Evolutionary conservation across 352 stramenopile genomes (phyloP), one percentile per base, ranked within the genome.

Genomic region (Pilasporangium apinafurcum): DNA sequence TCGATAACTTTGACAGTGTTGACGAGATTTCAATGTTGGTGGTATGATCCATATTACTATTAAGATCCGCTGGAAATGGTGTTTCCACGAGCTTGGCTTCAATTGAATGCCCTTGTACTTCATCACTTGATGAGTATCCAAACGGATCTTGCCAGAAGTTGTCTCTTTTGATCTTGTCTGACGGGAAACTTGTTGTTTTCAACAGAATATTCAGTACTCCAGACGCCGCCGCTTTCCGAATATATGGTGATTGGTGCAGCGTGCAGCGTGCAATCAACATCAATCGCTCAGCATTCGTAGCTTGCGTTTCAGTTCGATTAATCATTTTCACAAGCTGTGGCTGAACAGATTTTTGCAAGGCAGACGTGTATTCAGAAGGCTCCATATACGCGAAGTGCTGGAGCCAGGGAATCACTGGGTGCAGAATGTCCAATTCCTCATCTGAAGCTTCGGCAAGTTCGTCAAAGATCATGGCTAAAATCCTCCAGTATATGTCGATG

Each of bases 301-400:
- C 17, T 8, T 32, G 28, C 16, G 38, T 42, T 43, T 85, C 68
- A 10, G 78, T 14, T 48, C 46, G 54, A 51, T 80, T 78, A 4
- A 81, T 44, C 5, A 83, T 14, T 32, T 62, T 38, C 21, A 62
- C 62, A 6, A 85, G 40, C 41, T 59, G 47, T 8, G 64, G 56
- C 31, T 82, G 63, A 12, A 48, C 41, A 28, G 28, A 48, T 21
- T 52, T 58, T 29, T 69, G 55, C 29, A 50, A 31, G 12, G 13
- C 28, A n/a, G 41, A 50, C 3, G 49, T 43, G 18, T 12, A 47
- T 32, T 62, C 56, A 1, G 52, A 58, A 5, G 53, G 38, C 21
- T 85, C 64, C 8, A 65, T 44, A 32, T 83, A 85, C 17, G 72
- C 66, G 36, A 81, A 78, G 22, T 83, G 68, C 37, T 85, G 72